Percentiles rank a stretch among this genome's conserved stretches.
Conservation (phyloP, 129 eudicot genomes). For the Sambucus nigra region DNA sequence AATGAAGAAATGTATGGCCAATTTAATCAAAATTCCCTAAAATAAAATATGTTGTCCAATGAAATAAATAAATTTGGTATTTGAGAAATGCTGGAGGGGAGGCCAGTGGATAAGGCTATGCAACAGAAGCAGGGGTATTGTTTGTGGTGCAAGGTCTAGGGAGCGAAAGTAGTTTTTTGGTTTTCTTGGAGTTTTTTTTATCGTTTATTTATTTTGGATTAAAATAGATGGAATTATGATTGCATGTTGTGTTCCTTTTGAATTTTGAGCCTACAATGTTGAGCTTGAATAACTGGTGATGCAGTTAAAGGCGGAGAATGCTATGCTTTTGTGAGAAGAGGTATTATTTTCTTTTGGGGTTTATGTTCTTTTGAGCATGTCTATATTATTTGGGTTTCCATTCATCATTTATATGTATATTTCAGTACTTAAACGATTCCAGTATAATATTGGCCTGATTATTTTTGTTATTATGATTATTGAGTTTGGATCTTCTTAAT, state of each 20-base stretch:
- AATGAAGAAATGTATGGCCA: no score
- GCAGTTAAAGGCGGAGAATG: slow-evolving; percentile 67
- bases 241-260: background rate
- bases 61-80: no score
- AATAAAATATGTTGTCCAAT: no score
- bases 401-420: background rate
- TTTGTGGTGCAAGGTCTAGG: slow-evolving; percentile 75
- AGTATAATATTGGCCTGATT: no score
- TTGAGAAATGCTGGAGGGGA: slow-evolving; percentile 57
- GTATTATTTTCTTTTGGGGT: slow-evolving; percentile 14
- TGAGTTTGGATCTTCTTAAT: no score
- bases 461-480: no score
- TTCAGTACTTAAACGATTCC: background rate
- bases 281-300: slow-evolving; percentile 74
- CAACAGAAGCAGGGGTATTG: slow-evolving; percentile 80
- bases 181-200: background rate
- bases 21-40: no score
- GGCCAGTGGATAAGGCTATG: slow-evolving; percentile 64
- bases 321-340: slow-evolving; percentile 63
- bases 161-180: slow-evolving; percentile 73
- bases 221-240: background rate
- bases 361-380: background rate
- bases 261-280: slow-evolving; percentile 50
- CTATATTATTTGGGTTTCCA: background rate
- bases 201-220: background rate